Percentiles rank a stretch among this genome's conserved stretches.
Evolutionary conservation across 1,284 basidiomycete genomes (phyloP).

Genomic region (Trametes pubescens): DNA sequence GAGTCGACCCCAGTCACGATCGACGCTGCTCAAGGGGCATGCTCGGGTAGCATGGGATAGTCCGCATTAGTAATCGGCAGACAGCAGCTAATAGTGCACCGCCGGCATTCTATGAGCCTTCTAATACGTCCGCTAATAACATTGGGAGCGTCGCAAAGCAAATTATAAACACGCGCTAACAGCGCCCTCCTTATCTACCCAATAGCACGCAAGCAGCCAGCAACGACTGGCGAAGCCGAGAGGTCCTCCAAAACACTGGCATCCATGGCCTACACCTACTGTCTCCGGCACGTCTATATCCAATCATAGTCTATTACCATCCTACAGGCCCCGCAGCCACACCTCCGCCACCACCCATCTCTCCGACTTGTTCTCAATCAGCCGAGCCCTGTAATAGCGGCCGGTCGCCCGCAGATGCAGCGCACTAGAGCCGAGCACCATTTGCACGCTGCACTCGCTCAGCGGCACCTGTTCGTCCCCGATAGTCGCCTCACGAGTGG

Average conservation of each 20-base stretch:
- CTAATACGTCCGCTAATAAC: not conserved
- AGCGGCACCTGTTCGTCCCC: constrained; percentile 19
- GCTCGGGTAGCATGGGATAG: constrained; percentile 20
- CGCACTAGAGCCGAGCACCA: constrained; percentile 31
- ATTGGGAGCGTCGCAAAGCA: not conserved
- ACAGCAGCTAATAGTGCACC: too few species aligned
- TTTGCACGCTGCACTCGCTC: constrained; percentile 48
- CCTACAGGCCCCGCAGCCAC: constrained; percentile 48
- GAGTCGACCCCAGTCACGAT: not conserved
- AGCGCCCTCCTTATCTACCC: not conserved
- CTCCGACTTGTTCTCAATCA: constrained; percentile 41
- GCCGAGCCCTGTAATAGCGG: constrained; percentile 47
- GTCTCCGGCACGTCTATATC: not conserved
- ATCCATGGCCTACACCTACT: not conserved
- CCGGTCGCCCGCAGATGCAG: constrained; percentile 33
- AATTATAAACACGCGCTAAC: not conserved
- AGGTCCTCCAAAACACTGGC: not conserved
- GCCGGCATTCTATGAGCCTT: not conserved
- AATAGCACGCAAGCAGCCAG: not conserved
- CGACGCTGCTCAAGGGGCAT: constrained; percentile 7
- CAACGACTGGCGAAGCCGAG: not conserved
- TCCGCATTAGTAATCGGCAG: not conserved
- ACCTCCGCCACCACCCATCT: constrained; percentile 58
- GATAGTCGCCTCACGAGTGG: constrained; percentile 14
- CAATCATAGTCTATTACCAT: not conserved